Percentiles rank a stretch among this genome's conserved stretches.
Evolutionary conservation across 1,284 basidiomycete genomes (phyloP).

Genomic region (Peniophora sp.): DNA sequence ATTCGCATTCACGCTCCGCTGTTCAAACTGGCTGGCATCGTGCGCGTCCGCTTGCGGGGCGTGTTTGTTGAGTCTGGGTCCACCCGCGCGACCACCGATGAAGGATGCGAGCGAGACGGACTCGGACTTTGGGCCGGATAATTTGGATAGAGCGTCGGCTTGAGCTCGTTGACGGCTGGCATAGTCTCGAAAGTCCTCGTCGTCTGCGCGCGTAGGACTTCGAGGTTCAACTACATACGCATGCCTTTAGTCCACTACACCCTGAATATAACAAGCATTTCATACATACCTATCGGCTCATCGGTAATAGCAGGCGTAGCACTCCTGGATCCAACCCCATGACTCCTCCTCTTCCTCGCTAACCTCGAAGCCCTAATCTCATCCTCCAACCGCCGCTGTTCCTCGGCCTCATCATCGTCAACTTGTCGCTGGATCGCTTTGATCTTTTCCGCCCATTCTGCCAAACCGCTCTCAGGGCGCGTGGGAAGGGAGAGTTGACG

Average conservation of each 20-base stretch:
- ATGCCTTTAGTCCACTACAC: too few species aligned
- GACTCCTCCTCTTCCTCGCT: slow-evolving; percentile 55
- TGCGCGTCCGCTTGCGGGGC: slow-evolving; percentile 63
- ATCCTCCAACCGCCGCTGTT: slow-evolving; percentile 64
- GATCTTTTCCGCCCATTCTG: slow-evolving; percentile 75
- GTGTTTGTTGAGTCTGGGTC: slow-evolving; percentile 62
- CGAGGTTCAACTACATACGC: too few species aligned
- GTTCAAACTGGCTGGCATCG: slow-evolving; percentile 58
- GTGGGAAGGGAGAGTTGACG: slow-evolving; percentile 4
- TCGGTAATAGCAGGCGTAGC: too few species aligned
- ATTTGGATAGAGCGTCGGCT: slow-evolving; percentile 37
- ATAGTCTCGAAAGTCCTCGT: too few species aligned
- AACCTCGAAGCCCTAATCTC: slow-evolving; percentile 67
- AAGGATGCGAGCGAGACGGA: slow-evolving; percentile 68
- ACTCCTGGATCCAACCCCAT: slow-evolving; percentile 32
- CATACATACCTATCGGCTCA: too few species aligned
- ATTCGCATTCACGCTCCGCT: slow-evolving; percentile 35
- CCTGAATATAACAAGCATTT: too few species aligned
- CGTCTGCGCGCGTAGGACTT: too few species aligned
- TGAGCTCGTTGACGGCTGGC: too few species aligned
- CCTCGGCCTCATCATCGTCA: slow-evolving; percentile 69
- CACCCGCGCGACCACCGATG: slow-evolving; percentile 66
- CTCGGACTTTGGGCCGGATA: slow-evolving; percentile 22
- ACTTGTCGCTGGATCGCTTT: slow-evolving; percentile 71
- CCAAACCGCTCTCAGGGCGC: slow-evolving; percentile 51